phyloP scores from a whole-genome alignment of 108 stramenopile species.

The Nannochloropsis granulata region DNA sequence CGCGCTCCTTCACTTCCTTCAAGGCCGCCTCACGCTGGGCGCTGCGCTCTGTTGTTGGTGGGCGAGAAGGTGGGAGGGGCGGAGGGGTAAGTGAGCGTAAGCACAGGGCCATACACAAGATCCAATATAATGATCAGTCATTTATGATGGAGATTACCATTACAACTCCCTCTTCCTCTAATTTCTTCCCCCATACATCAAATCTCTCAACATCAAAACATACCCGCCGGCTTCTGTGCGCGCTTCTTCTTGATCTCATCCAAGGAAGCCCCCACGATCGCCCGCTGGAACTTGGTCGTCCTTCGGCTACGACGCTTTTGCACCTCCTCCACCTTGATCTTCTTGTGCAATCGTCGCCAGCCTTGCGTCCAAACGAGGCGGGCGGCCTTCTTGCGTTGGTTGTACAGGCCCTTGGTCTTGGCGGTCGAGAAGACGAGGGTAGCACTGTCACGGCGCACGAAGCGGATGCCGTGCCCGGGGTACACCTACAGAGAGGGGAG shows the following conservation, averaged over 20 bases:
- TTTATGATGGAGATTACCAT: no score
- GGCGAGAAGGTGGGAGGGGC: background rate
- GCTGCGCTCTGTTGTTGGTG: constrained; percentile 2
- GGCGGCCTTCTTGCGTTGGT: constrained; percentile 96
- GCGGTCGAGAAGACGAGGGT: constrained; percentile 82
- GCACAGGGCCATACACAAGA: no score
- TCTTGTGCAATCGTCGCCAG: constrained; percentile 99
- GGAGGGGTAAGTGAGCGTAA: background rate
- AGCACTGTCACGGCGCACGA: constrained; percentile 91
- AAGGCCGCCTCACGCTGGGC: constrained; percentile 28
- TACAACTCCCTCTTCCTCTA: background rate
- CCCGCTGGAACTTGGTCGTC: constrained; percentile 79
- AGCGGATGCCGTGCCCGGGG: constrained; percentile 96
- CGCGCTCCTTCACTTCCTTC: constrained; percentile 29
- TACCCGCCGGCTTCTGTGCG: constrained; percentile 20
- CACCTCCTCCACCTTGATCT: constrained; percentile 72
- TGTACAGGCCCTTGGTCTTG: constrained; percentile 82
- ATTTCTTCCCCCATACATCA: background rate
- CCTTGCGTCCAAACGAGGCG: constrained; percentile 97
- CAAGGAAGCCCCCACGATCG: constrained; percentile 87
- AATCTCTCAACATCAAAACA: no score
- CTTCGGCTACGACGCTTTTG: constrained; percentile 75
- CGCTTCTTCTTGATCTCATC: constrained; percentile 95
- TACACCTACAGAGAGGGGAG: constrained; percentile 48
- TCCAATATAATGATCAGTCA: no score